Evolutionary conservation across 1,284 basidiomycete genomes (phyloP).

Genomic region (Peniophora sp.): DNA sequence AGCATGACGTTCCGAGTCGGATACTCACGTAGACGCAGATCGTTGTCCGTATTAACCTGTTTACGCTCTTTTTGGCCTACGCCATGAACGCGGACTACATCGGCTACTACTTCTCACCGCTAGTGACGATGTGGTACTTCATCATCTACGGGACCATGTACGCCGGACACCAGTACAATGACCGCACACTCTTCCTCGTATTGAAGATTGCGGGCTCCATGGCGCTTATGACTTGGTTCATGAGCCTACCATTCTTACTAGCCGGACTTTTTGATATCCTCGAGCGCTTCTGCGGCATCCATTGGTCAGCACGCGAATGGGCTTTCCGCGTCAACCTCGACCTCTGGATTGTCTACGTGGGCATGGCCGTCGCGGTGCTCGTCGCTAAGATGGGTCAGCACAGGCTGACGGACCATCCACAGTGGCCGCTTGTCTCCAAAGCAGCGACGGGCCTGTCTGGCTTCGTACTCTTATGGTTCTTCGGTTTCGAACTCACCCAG

Average conservation of each 20-base stretch:
- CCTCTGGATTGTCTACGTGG: slow-evolving; percentile 80
- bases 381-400: slow-evolving; percentile 72
- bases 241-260: slow-evolving; percentile 58
- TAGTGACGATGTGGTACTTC: slow-evolving; percentile 80
- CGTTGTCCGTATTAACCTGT: slow-evolving; percentile 74
- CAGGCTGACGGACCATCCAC: slow-evolving; percentile 60
- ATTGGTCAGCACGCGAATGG: slow-evolving; percentile 84
- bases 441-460: slow-evolving; percentile 38
- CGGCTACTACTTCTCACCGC: slow-evolving; percentile 81
- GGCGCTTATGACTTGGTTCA: slow-evolving; percentile 54
- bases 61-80: slow-evolving; percentile 78
- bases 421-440: slow-evolving; percentile 53
- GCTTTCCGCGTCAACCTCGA: slow-evolving; percentile 81
- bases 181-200: slow-evolving; percentile 57
- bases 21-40: slow-evolving; percentile 37
- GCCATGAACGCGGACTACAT: slow-evolving; percentile 88
- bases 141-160: slow-evolving; percentile 79
- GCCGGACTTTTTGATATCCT: slow-evolving; percentile 58
- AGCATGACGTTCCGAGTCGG: neutral
- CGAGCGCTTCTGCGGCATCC: slow-evolving; percentile 59
- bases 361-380: slow-evolving; percentile 73
- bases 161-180: slow-evolving; percentile 68
- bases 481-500: slow-evolving; percentile 72
- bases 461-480: slow-evolving; percentile 65
- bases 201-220: slow-evolving; percentile 65